phyloP scores from a whole-genome alignment of 2,329 filamentous ascomycete genomes.

The Ophiostoma ips region DNA sequence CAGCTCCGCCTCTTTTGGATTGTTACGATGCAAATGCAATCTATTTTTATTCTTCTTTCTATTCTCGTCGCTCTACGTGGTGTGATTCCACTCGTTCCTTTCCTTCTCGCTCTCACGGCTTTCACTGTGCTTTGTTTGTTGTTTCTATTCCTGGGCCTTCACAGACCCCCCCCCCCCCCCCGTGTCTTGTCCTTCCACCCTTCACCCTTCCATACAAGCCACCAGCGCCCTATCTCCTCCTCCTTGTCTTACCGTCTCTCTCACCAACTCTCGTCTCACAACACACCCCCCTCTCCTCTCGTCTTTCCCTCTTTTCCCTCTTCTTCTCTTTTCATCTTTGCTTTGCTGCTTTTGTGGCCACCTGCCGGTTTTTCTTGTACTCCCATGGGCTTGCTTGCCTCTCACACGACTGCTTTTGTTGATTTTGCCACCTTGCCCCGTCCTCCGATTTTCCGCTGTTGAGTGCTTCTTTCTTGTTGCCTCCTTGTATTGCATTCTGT shows the following conservation, averaged over 20 bases:
- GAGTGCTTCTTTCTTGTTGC: not conserved
- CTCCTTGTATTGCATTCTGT: not conserved
- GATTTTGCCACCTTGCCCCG: not conserved
- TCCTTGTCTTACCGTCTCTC: too few relatives aligned
- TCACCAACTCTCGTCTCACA: not conserved
- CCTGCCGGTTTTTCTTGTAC: not conserved
- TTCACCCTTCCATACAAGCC: not conserved
- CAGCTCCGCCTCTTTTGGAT: not conserved
- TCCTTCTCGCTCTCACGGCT: too few relatives aligned
- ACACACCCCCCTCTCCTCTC: not conserved
- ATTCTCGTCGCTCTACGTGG: too few relatives aligned
- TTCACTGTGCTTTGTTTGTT: too few relatives aligned
- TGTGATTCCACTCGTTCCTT: not conserved
- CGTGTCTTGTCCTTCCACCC: constrained; percentile 6
- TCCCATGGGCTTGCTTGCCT: not conserved
- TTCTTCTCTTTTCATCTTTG: not conserved
- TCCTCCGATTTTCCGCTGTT: too few relatives aligned
- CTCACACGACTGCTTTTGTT: not conserved
- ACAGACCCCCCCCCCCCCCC: too few relatives aligned
- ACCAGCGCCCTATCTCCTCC: too few relatives aligned
- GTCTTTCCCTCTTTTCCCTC: not conserved
- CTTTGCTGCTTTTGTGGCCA: constrained; percentile 3
- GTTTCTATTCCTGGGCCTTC: too few relatives aligned
- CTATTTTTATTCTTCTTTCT: too few relatives aligned
- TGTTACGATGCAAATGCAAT: too few relatives aligned